A percentile compares a stretch with the other conserved stretches of the same genome.
Evolutionary conservation across 2,329 filamentous ascomycete genomes (phyloP).

Genomic region (Aspergillus sp.): DNA sequence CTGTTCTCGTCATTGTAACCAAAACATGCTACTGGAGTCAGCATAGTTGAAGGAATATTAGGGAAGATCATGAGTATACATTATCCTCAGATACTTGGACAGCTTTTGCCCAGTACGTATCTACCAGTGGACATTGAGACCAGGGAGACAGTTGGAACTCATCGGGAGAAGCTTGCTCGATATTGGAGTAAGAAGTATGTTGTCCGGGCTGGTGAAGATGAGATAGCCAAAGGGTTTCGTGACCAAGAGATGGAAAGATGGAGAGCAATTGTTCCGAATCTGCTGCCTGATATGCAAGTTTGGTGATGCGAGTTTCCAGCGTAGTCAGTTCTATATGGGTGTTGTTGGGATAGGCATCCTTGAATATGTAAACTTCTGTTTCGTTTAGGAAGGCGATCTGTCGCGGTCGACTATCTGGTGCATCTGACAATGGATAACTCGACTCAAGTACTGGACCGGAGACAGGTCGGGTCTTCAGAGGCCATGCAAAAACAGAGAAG

Average conservation of each 20-base stretch:
- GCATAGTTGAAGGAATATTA: background rate
- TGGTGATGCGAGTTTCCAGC: slow-evolving; percentile 26
- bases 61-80: slow-evolving; percentile 18
- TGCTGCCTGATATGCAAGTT: slow-evolving; percentile 21
- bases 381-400: slow-evolving; percentile 43
- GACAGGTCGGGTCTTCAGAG: slow-evolving; percentile 42
- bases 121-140: slow-evolving; percentile 24
- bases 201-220: slow-evolving; percentile 18
- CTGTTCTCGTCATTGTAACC: slow-evolving; percentile 64
- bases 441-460: slow-evolving; percentile 31
- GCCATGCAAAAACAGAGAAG: slow-evolving; percentile 63
- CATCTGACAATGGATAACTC: slow-evolving; percentile 28
- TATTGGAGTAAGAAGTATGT: slow-evolving; percentile 24
- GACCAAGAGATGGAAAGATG: slow-evolving; percentile 29
- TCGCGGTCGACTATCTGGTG: slow-evolving; percentile 23
- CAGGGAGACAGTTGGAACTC: slow-evolving; percentile 17
- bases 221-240: slow-evolving; percentile 32
- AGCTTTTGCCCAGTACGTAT: slow-evolving; percentile 33
- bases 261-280: slow-evolving; percentile 29
- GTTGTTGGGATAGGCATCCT: slow-evolving; percentile 23
- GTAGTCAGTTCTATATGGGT: slow-evolving; percentile 25
- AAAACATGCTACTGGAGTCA: slow-evolving; percentile 35
- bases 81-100: slow-evolving; percentile 32
- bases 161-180: slow-evolving; percentile 13
- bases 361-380: slow-evolving; percentile 37